Conservation (phyloP, 805 yeast species). For the Saccharomycopsis schoenii region DNA sequence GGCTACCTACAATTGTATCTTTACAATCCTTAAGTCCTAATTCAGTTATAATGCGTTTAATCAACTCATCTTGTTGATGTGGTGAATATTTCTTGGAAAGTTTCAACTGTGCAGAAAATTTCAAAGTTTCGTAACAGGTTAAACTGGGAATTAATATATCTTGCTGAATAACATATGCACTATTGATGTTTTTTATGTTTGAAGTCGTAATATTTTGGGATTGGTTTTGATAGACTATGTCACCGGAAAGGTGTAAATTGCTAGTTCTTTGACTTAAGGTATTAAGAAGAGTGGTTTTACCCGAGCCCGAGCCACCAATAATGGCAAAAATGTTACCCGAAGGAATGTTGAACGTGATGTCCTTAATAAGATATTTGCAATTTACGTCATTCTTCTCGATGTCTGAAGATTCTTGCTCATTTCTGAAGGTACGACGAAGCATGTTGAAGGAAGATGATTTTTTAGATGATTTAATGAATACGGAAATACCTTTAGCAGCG, state of each 20-base stretch:
- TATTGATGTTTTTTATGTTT: conserved; percentile 25
- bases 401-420: neutral
- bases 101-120: conserved; percentile 62
- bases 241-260: conserved; percentile 4
- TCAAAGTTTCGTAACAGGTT: conserved; percentile 61
- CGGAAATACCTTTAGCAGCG: neutral
- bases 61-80: conserved; percentile 37
- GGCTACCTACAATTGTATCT: conserved; percentile 47
- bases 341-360: conserved; percentile 46
- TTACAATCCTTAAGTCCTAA: conserved; percentile 58
- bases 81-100: conserved; percentile 38
- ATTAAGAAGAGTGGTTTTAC: conserved; percentile 73
- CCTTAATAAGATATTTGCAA: conserved; percentile 2
- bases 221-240: conserved; percentile 5
- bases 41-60: conserved; percentile 50
- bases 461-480: neutral
- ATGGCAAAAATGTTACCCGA: conserved; percentile 64
- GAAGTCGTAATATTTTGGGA: neutral
- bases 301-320: conserved; percentile 83
- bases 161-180: conserved; percentile 67
- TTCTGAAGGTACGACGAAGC: neutral
- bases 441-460: neutral
- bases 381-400: neutral
- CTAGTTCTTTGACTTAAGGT: conserved; percentile 44
- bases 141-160: conserved; percentile 64